Evolutionary conservation across 352 stramenopile genomes (phyloP).

Genomic region (Blastocystis sp.): DNA sequence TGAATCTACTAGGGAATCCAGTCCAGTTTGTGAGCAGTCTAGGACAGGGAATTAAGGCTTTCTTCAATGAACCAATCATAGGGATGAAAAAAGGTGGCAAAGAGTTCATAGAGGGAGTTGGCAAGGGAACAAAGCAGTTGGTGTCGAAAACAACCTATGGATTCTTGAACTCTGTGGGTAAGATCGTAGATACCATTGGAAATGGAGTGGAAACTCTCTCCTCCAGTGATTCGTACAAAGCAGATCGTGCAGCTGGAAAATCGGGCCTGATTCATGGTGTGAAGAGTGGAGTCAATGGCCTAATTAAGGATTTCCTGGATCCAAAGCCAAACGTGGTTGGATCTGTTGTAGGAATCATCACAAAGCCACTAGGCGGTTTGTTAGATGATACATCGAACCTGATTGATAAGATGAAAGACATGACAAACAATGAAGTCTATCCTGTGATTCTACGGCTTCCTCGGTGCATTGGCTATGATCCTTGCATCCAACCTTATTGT

Average conservation of each 20-base stretch:
- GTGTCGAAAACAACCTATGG: conserved; percentile 76
- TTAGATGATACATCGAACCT: conserved; percentile 23
- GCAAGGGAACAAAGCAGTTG: conserved; percentile 76
- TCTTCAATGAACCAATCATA: conserved; percentile 79
- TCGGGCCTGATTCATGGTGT: conserved; percentile 34
- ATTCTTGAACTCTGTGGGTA: conserved; percentile 79
- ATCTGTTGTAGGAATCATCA: conserved; percentile 15
- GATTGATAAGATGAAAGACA: conserved; percentile 45
- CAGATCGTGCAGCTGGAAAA: conserved; percentile 66
- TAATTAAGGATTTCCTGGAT: conserved; percentile 18
- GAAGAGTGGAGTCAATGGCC: conserved; percentile 2
- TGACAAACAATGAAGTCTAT: not conserved
- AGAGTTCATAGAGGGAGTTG: conserved; percentile 75
- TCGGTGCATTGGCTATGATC: not conserved
- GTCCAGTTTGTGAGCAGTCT: conserved; percentile 77
- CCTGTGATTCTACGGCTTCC: not conserved
- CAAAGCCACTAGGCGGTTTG: conserved; percentile 32
- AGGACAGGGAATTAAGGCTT: conserved; percentile 76
- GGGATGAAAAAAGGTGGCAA: conserved; percentile 73
- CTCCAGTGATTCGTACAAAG: conserved; percentile 79
- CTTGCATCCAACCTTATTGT: not conserved
- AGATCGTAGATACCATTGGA: conserved; percentile 78
- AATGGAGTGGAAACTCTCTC: conserved; percentile 76
- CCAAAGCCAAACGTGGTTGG: not conserved
- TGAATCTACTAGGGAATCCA: conserved; percentile 79